Evolutionary conservation across 441 rosid genomes (phyloP), one percentile per base, ranked within the genome.

Genomic region (Kokia cookei): DNA sequence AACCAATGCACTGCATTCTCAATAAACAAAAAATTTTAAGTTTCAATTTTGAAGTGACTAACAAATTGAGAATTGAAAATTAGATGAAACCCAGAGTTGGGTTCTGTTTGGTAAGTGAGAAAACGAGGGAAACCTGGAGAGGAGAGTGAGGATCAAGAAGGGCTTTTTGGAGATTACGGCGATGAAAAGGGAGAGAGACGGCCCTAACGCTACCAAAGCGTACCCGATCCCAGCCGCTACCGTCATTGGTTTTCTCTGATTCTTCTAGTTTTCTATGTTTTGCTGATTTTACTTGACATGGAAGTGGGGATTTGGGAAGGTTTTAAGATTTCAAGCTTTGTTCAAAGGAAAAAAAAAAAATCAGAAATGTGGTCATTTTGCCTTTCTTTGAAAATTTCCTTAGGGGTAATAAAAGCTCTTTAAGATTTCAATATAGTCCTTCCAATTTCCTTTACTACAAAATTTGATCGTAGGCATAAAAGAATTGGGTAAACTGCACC

Each of bases 111-210:
- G 27, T 13, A 5, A 47, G 45, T 7, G 43, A 60, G 67, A 60
- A 26, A 72, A 59, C 2, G 37, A 27, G 47, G 50, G 60, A 69
- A 68, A 93, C 98, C 98, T 95, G 82, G 93, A 93, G 86, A 95
- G 98, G 43, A 95, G 84, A 32, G 93, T 91, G 81, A 95, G 96
- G 84, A 95, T 90, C 73, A 95, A 81, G 77, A 91, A 93, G 48
- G 99, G 98, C 78, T 91, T 91, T 76, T 86, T 93, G 84, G 99
- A 90, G 86, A 95, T 86, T 73, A 91, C 93, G 57, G 99, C 79
- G 86, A 91, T 77, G 90, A 93, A 95, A 54, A 95, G 87, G 27
- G 93, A 82, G 76, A 95, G 89, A 64, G 98, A 89, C 4, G 98
- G 97, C 48, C 98, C 99, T 19, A 95, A 74, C 45, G 98, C 98